Base-by-base conservation (phyloP, 257 asterid species). In the Ophiorrhiza pumila region DNA sequence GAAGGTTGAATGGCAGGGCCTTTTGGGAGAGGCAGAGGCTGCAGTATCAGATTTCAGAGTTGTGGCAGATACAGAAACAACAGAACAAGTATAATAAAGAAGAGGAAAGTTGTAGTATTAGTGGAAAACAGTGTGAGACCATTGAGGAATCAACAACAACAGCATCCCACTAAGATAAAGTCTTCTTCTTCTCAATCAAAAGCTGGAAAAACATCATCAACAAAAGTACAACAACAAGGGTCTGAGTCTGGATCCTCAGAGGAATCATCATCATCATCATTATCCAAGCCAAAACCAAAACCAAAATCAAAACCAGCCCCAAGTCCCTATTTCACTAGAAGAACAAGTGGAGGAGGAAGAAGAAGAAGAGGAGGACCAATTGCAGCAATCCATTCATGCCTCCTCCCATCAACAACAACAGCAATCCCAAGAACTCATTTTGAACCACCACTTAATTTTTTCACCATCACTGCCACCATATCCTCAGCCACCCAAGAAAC, bases 221-320 rank as follows among this genome's bases (percentile, higher is more conserved):
- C 62, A 80, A 14, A 70, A 69, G 64, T 62, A 63, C 61, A 55
- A 63, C 61, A 55, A 76, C 71, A 78, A 81, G 86, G 85, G 85
- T 82, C 89, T 79, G 96, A 91, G 78, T 86, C 97, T 94, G 99
- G 99, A 94, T 91, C 88, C 97, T 83, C 95, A 82, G 65, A 85
- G 81, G 86, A 84, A 85, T 71, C 85, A 74, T 45, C 87, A 74
- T 47, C 88, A 47, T 17, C 74, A 76, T 63, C 86, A 45, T 49
- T 79, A 76, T 20, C 84, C 32, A n/a, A 57, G 73, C 59, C 89
- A 71, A 39, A 75, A 65, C 47, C 88, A 60, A 50, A 58, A 64
- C 63, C 72, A 78, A 76, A 75, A 65, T 43, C 88, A 60, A 50
- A 58, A 64, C 63, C 72, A 78, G 74, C 2, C 39, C 67, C 87